These are phyloP conservation scores for Biscogniauxia sp. DNA, from an alignment of 2,329 filamentous ascomycete species.

Conservation along the genomic window DNA sequence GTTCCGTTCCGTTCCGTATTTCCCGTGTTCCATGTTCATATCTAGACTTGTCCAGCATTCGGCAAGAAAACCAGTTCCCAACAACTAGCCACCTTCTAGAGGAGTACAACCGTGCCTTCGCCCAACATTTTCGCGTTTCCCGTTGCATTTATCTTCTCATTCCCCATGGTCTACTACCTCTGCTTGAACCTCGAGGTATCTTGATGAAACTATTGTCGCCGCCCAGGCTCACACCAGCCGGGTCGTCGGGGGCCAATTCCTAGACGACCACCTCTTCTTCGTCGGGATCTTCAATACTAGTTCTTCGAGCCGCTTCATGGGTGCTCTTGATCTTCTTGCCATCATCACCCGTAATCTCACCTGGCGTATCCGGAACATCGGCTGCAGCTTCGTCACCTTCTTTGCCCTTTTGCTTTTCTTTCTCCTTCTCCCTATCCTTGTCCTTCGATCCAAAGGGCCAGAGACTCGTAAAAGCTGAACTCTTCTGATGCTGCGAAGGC, in stretches of 20 bases:
- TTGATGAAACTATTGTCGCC: background rate
- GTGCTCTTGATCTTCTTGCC: constrained; percentile 44
- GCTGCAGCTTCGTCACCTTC: constrained; percentile 37
- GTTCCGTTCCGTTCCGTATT: background rate
- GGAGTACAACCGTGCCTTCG: background rate
- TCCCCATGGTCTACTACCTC: constrained; percentile 1
- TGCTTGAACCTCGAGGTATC: constrained; percentile 14
- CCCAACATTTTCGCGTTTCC: constrained; percentile 1
- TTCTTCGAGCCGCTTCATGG: constrained; percentile 52
- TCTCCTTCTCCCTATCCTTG: constrained; percentile 32
- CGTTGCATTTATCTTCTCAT: constrained; percentile 1
- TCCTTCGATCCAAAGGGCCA: constrained; percentile 52
- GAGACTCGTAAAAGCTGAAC: constrained; percentile 47
- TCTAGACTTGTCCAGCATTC: background rate
- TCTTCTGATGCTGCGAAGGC: constrained; percentile 36
- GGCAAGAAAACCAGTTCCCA: background rate
- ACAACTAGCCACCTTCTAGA: background rate
- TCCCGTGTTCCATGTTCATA: background rate
- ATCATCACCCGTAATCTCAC: constrained; percentile 39
- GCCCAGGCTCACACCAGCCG: constrained; percentile 12
- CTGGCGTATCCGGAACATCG: constrained; percentile 27
- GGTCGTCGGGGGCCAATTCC: constrained; percentile 20
- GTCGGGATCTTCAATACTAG: constrained; percentile 59
- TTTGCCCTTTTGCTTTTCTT: constrained; percentile 27
- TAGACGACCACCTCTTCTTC: constrained; percentile 40